phyloP scores from a whole-genome alignment of 2,329 filamentous ascomycete species.

The Xylaria multiplex region DNA sequence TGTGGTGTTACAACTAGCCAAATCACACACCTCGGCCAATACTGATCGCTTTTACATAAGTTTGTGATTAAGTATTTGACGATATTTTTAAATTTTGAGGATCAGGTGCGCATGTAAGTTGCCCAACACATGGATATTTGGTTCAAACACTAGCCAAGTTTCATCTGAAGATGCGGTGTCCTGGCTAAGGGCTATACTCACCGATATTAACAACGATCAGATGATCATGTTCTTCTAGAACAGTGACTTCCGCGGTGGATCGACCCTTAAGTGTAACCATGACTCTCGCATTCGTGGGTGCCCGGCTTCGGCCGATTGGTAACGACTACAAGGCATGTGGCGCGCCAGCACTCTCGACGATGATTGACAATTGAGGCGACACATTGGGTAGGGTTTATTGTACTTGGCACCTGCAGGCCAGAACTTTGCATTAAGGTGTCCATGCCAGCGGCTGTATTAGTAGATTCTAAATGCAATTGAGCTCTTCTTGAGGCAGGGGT shows the following conservation, averaged over 20 bases:
- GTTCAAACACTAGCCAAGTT: background rate
- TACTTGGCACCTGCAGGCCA: background rate
- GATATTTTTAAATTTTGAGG: background rate
- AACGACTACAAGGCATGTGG: conserved; percentile 44
- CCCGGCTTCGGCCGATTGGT: conserved; percentile 56
- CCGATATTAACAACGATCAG: conserved; percentile 56
- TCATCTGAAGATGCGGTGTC: background rate
- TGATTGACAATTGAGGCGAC: conserved; percentile 64
- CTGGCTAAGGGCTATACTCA: conserved; percentile 54
- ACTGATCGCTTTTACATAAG: background rate
- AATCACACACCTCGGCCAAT: background rate
- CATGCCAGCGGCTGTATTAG: background rate
- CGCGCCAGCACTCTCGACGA: conserved; percentile 50
- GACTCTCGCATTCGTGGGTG: conserved; percentile 64
- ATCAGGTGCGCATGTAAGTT: conserved; percentile 1
- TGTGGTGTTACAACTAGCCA: background rate
- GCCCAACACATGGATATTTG: background rate
- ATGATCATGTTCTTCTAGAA: conserved; percentile 54
- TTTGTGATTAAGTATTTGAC: background rate
- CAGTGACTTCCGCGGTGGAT: conserved; percentile 53
- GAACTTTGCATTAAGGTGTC: background rate
- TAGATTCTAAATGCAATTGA: conserved; percentile 2
- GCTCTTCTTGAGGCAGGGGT: background rate
- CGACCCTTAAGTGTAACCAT: conserved; percentile 63
- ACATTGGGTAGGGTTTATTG: conserved; percentile 60